Conservation (phyloP, 164 flowering plant species). For the Macadamia integrifolia region DNA sequence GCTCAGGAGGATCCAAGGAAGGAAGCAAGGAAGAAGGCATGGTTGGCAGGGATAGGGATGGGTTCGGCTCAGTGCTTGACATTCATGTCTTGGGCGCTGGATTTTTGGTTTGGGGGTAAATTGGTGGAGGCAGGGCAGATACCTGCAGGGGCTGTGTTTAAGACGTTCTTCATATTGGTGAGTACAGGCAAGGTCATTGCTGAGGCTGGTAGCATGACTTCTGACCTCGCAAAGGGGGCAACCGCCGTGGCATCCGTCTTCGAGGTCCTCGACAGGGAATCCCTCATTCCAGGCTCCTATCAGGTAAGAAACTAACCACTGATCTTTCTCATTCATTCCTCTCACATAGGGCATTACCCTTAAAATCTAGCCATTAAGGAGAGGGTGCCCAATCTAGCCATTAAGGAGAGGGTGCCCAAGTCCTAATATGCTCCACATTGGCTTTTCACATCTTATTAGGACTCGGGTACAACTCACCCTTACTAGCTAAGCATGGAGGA, state of each 20-base stretch:
- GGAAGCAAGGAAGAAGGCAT: constrained; percentile 63
- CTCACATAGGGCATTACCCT: no score
- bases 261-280: constrained; percentile 61
- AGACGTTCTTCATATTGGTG: constrained; percentile 79
- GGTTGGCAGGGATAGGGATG: constrained; percentile 83
- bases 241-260: constrained; percentile 77
- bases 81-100: constrained; percentile 87
- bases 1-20: constrained; percentile 72
- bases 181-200: constrained; percentile 94
- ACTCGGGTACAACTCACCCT: no score
- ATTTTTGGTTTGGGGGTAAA: constrained; percentile 89
- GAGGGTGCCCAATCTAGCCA: no score
- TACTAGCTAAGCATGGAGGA: no score
- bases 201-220: constrained; percentile 96
- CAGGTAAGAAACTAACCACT: constrained; percentile 28
- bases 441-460: no score
- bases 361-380: no score
- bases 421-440: no score
- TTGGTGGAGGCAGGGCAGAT: constrained; percentile 58
- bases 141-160: constrained; percentile 84
- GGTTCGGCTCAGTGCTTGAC: constrained; percentile 85
- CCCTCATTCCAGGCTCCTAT: constrained; percentile 37
- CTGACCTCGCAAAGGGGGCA: constrained; percentile 87
- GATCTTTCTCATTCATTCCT: no score
- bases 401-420: no score